Base-by-base conservation (phyloP, 164 flowering plant genomes). In the Houttuynia cordata region DNA sequence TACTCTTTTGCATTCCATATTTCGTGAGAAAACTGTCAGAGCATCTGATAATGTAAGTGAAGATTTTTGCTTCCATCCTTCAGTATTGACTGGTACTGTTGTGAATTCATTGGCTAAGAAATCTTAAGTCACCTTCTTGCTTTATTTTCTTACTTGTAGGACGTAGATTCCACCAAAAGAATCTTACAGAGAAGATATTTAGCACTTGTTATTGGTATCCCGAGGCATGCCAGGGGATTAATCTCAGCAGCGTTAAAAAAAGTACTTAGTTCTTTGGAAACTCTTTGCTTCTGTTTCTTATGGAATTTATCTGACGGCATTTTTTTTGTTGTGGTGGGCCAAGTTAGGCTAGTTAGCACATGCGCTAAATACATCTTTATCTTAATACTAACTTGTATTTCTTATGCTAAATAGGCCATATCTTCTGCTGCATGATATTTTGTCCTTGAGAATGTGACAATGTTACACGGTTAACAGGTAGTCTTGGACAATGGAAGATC, bases 151-250 rank as follows among this genome's bases (percentile, higher is more conserved):
- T 24, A 45, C 64, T 60, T 71, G 6, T 51, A 84, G 92, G 87
- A 70, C 51, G 52, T 42, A 69, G 77, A 67, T 19, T 73, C 63
- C 51, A 63, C 66, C 40, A 78, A 74, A 67, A 69, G 71, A 65
- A 54, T 73, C 49, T 64, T 92, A 65, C 82, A 71, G 63, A 80
- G 79, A 74, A 77, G 59, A 68, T 92, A 92, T 62, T 82, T 81
- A 88, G 96, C 98, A 56, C 96, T 92, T 66, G 96, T 93, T 54
- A 72, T 88, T 72, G 99, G 99, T 45, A 73, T 78, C 69, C 99
- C 97, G 25, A 80, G 77, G 63, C 84, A 70, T 62, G 54, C 76
- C 12, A 74, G 69, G 65, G 99, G 99, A 56, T 49, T 81, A 57
- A 80, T 93, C 60, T 81, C 88, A 62, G 91, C 83, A 51, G 86